Conservation (phyloP, 495 filamentous ascomycete genomes). For the Penicillium subrubescens region DNA sequence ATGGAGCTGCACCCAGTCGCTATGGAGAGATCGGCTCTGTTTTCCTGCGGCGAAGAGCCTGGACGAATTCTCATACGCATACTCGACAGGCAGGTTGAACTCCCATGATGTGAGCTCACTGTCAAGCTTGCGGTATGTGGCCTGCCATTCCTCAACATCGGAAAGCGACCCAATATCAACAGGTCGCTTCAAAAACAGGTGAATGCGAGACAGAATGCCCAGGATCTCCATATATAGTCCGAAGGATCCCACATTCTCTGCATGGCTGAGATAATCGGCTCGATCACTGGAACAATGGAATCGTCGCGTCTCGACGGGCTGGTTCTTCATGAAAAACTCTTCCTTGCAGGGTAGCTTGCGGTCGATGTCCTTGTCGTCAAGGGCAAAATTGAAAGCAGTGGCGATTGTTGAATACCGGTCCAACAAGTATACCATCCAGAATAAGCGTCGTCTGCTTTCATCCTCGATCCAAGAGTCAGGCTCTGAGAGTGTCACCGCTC, state of each 20-base stretch:
- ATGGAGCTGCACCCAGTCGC: constrained; percentile 89
- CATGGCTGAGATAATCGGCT: constrained; percentile 65
- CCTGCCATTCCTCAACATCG: constrained; percentile 87
- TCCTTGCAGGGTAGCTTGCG: constrained; percentile 83
- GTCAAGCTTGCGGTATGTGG: constrained; percentile 81
- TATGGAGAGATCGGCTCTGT: constrained; percentile 67
- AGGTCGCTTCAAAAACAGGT: constrained; percentile 81
- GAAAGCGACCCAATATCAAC: constrained; percentile 82
- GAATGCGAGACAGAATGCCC: constrained; percentile 81
- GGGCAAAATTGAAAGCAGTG: constrained; percentile 85
- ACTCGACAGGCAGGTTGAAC: constrained; percentile 77
- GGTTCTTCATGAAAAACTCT: constrained; percentile 80
- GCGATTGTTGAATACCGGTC: constrained; percentile 87
- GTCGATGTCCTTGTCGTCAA: constrained; percentile 87
- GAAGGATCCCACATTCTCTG: constrained; percentile 83
- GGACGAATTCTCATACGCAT: constrained; percentile 69
- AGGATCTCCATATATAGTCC: constrained; percentile 85
- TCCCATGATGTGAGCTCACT: constrained; percentile 78
- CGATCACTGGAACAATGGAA: constrained; percentile 59
- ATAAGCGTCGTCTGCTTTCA: constrained; percentile 76
- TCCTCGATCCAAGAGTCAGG: constrained; percentile 85
- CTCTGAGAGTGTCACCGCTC: constrained; percentile 80
- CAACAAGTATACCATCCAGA: constrained; percentile 91
- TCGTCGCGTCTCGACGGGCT: constrained; percentile 81
- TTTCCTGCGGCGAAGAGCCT: constrained; percentile 66